Percentiles rank a stretch among this genome's conserved stretches.
Evolutionary conservation across 768 basidiomycete species (phyloP).

Genomic region (Naganishia antarctica): DNA sequence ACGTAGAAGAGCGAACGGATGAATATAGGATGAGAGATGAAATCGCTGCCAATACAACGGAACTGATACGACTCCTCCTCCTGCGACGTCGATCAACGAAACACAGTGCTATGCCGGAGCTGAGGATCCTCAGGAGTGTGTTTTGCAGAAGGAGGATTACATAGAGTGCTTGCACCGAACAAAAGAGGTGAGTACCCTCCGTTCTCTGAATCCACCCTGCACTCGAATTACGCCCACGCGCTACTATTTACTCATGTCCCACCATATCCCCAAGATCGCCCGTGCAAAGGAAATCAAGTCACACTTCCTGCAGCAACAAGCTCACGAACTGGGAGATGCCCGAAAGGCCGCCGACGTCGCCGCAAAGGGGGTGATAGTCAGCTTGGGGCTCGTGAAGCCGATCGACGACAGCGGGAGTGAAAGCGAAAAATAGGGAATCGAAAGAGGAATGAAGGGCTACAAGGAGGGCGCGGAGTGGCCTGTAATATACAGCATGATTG

Average conservation of each 20-base stretch:
- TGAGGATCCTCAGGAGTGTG: slow-evolving; percentile 69
- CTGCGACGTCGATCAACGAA: neutral
- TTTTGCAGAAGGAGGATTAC: slow-evolving; percentile 72
- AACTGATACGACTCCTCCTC: neutral
- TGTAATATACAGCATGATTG: slow-evolving; percentile 2
- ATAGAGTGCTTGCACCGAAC: slow-evolving; percentile 83
- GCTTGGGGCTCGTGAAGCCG: slow-evolving; percentile 68
- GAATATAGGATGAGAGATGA: neutral
- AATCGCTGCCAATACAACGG: neutral
- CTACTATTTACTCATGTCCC: neutral
- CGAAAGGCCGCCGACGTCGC: slow-evolving; percentile 67
- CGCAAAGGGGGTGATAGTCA: slow-evolving; percentile 68
- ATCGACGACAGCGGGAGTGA: slow-evolving; percentile 45
- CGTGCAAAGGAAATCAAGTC: slow-evolving; percentile 67
- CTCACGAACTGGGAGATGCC: slow-evolving; percentile 63
- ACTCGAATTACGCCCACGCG: too few relatives aligned
- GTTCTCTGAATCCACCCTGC: neutral
- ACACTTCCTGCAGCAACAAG: slow-evolving; percentile 63
- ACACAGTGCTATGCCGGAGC: slow-evolving; percentile 76
- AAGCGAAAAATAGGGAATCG: slow-evolving; percentile 14
- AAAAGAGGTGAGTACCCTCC: slow-evolving; percentile 64
- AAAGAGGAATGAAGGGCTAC: neutral
- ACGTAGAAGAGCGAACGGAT: neutral
- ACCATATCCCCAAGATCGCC: slow-evolving; percentile 52
- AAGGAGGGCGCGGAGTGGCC: neutral